Percentiles rank a stretch among this genome's conserved stretches.
Evolutionary conservation across 2,329 filamentous ascomycete species (phyloP).

Genomic region (Colletotrichum tamarilloi): DNA sequence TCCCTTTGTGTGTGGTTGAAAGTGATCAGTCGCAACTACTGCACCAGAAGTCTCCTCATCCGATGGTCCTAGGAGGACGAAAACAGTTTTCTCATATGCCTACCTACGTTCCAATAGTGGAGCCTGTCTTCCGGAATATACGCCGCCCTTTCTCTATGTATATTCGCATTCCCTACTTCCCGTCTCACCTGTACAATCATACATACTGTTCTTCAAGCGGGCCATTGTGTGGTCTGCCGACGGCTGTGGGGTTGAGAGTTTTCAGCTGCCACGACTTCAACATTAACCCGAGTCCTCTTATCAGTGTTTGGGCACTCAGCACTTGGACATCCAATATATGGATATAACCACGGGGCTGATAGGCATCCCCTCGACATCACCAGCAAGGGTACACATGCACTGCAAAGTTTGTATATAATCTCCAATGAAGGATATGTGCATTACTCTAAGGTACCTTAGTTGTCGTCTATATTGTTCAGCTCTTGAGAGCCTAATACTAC

Average conservation of each 20-base stretch:
- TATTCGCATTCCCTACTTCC: too few relatives aligned
- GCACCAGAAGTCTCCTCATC: too few relatives aligned
- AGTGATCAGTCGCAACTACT: too few relatives aligned
- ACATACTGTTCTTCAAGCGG: neutral
- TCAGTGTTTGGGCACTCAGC: neutral
- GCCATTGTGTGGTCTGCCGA: neutral
- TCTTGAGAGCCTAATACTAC: constrained; percentile 33
- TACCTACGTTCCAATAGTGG: too few relatives aligned
- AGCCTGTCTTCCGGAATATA: too few relatives aligned
- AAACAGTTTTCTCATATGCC: too few relatives aligned
- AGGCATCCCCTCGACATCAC: neutral
- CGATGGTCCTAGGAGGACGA: too few relatives aligned
- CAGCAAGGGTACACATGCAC: too few relatives aligned
- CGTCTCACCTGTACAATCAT: neutral
- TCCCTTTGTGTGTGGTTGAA: too few relatives aligned
- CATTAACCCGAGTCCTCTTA: neutral
- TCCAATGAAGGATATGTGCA: constrained; percentile 32
- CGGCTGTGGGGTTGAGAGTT: neutral
- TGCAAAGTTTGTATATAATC: neutral
- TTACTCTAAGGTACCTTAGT: constrained; percentile 34
- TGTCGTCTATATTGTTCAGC: constrained; percentile 34
- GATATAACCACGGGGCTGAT: neutral
- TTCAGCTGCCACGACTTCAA: neutral
- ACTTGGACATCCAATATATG: neutral
- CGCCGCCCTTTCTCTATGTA: too few relatives aligned